Conservation (phyloP, 129 eudicot genomes). For the Helianthus tuberosus region DNA sequence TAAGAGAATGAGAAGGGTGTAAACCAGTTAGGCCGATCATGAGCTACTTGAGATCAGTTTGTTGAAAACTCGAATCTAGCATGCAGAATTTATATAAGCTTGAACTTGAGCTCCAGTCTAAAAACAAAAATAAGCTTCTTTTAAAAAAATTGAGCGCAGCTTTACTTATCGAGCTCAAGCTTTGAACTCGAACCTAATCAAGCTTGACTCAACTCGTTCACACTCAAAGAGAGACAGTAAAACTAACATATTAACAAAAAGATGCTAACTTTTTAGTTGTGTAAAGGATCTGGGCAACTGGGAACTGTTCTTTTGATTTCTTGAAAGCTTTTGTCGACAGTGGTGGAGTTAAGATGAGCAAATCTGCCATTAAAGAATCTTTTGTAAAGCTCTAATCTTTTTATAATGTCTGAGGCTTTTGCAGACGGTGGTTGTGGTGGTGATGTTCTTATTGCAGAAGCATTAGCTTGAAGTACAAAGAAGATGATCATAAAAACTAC, state of each 20-base stretch:
- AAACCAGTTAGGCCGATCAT: no score
- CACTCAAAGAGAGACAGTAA: background rate
- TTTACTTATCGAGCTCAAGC: no score
- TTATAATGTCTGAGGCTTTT: conserved; percentile 27
- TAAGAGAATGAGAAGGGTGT: no score
- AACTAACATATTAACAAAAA: conserved; percentile 14
- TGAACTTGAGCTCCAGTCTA: no score
- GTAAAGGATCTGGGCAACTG: conserved; percentile 98
- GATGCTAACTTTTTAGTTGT: conserved; percentile 51
- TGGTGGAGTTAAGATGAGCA: conserved; percentile 32
- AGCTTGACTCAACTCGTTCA: no score
- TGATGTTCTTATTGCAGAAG: conserved; percentile 54
- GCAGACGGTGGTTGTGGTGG: conserved; percentile 6
- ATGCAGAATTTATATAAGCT: no score
- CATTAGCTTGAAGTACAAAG: conserved; percentile 50
- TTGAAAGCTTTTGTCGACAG: conserved; percentile 25
- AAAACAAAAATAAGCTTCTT: no score
- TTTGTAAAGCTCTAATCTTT: conserved; percentile 42
- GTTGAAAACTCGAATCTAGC: no score
- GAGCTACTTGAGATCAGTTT: no score
- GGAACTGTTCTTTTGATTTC: conserved; percentile 76
- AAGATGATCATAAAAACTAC: conserved; percentile 40
- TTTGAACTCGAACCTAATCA: no score
- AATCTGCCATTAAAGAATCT: conserved; percentile 50
- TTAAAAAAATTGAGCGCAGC: no score